Conservation (phyloP, 257 asterid species). For the Capsicum pubescens region DNA sequence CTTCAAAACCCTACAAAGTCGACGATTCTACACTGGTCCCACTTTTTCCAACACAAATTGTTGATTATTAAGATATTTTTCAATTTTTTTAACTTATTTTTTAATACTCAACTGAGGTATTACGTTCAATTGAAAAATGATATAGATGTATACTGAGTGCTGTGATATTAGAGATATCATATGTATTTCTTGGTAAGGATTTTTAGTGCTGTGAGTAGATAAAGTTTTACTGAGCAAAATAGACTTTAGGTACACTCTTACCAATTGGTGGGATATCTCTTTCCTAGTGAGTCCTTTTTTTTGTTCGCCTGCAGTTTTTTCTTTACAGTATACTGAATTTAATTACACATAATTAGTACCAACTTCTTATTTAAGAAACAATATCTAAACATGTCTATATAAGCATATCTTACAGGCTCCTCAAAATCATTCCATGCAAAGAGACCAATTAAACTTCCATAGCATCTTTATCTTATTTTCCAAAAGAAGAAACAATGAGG, state of each 20-base stretch:
- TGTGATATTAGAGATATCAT: not conserved
- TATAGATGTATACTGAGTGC: too few relatives aligned
- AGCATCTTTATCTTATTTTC: not conserved
- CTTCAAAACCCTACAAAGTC: too few relatives aligned
- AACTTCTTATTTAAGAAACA: not conserved
- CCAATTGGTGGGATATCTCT: constrained; percentile 13
- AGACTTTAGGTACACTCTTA: constrained; percentile 24
- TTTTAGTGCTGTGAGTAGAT: not conserved
- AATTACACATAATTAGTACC: not conserved
- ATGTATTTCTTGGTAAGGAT: not conserved
- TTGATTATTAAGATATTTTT: too few relatives aligned
- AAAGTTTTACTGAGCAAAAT: not conserved
- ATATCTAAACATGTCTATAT: constrained; percentile 16
- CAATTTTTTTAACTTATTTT: too few relatives aligned
- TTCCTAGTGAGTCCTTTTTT: not conserved
- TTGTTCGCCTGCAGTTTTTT: not conserved
- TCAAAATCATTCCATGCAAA: not conserved
- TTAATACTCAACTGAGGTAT: too few relatives aligned
- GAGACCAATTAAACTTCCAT: not conserved
- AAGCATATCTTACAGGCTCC: constrained; percentile 17
- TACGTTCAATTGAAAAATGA: too few relatives aligned
- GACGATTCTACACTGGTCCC: too few relatives aligned
- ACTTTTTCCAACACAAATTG: too few relatives aligned
- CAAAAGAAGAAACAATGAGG: constrained; percentile 21
- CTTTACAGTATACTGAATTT: not conserved